These are phyloP conservation scores for Nadsonia starkeyi-henricii DNA, from an alignment of 1,139 yeast genomes.

Conservation along the genomic window DNA sequence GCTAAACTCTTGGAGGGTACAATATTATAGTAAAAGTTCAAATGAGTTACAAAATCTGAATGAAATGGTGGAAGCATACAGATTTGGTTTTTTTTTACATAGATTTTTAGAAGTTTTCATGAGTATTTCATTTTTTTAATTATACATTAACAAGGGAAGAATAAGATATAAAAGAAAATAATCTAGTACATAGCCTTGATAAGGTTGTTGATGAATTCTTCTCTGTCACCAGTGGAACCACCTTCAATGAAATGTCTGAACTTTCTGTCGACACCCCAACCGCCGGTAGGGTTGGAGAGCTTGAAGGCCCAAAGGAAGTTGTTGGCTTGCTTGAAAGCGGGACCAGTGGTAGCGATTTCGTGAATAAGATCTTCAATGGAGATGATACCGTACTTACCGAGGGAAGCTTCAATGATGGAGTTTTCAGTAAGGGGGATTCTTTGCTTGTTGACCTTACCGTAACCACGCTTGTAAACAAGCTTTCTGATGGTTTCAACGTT, in stretches of 20 bases:
- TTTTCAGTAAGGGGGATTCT: constrained; percentile 85
- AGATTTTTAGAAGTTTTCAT: no score
- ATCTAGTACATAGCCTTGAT: constrained; percentile 50
- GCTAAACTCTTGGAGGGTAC: no score
- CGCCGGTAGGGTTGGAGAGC: constrained; percentile 98
- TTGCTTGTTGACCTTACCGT: constrained; percentile 98
- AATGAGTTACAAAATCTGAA: no score
- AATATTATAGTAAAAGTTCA: no score
- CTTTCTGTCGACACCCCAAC: constrained; percentile 99
- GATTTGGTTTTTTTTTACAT: no score
- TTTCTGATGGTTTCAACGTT: constrained; percentile 90
- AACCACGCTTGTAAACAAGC: constrained; percentile 99
- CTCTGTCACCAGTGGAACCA: constrained; percentile 96
- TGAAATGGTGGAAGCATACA: no score
- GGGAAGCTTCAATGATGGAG: constrained; percentile 82
- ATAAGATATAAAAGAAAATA: background rate
- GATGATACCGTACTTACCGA: constrained; percentile 95
- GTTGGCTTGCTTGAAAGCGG: constrained; percentile 99
- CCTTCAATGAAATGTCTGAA: constrained; percentile 99
- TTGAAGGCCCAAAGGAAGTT: constrained; percentile 99
- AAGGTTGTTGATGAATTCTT: constrained; percentile 94
- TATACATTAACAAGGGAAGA: no score
- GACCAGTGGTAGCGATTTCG: constrained; percentile 98
- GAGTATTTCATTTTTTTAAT: no score
- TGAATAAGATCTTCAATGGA: constrained; percentile 97